Conservation (phyloP, 306 rosid genomes). For the Castanea crenata region DNA sequence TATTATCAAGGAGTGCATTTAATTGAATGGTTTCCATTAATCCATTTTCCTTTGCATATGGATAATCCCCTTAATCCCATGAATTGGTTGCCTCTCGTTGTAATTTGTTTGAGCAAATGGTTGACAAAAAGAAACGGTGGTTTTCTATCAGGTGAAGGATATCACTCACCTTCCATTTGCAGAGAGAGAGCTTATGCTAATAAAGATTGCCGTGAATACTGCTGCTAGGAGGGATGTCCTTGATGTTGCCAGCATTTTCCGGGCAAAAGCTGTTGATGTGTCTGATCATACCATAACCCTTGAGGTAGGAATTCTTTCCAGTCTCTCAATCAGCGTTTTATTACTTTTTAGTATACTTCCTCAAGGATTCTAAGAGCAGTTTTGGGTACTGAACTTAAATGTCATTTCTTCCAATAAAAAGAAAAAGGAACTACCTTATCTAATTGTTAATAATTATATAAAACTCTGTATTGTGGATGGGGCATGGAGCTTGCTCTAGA, state of each 20-base stretch:
- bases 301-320: slow-evolving; percentile 34
- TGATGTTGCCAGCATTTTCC: slow-evolving; percentile 56
- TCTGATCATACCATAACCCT: slow-evolving; percentile 63
- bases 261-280: slow-evolving; percentile 61
- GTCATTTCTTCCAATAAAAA: neutral
- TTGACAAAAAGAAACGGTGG: slow-evolving; percentile 6
- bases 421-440: neutral
- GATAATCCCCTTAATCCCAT: neutral
- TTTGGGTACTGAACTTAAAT: neutral
- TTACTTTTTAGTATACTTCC: neutral
- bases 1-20: neutral
- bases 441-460: too few species aligned
- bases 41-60: neutral
- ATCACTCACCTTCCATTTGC: slow-evolving; percentile 50
- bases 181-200: slow-evolving; percentile 58
- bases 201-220: slow-evolving; percentile 53
- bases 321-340: neutral
- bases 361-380: neutral
- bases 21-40: neutral
- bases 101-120: slow-evolving; percentile 2
- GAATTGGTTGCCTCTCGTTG: neutral
- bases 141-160: slow-evolving; percentile 46
- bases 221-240: slow-evolving; percentile 60
- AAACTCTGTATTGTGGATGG: neutral
- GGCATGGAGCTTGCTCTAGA: neutral